A percentile compares a stretch with the other conserved stretches of the same genome.
Evolutionary conservation across 148 eudicot genomes (phyloP).

Genomic region (Chenopodium quinoa): DNA sequence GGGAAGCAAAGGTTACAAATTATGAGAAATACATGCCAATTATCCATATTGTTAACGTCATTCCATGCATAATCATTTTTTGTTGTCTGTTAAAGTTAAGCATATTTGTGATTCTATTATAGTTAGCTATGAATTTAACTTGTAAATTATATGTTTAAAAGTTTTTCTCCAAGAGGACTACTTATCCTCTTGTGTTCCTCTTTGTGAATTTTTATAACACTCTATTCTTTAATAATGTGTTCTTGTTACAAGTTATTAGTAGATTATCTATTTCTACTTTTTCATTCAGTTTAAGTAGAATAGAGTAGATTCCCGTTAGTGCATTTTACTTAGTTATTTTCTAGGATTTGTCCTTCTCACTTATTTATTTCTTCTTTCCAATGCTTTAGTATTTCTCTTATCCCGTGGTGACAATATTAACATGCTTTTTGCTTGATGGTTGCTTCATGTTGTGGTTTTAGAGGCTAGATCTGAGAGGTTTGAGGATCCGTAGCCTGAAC

Average conservation of each 20-base stretch:
- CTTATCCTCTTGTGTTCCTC: too few species aligned
- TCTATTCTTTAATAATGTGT: not conserved
- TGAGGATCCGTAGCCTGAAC: conserved; percentile 67
- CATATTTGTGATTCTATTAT: not conserved
- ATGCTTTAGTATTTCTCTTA: not conserved
- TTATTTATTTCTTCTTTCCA: not conserved
- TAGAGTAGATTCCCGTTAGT: not conserved
- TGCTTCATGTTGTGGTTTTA: conserved; percentile 34
- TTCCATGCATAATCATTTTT: too few species aligned
- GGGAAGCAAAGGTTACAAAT: too few species aligned
- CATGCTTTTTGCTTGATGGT: conserved; percentile 6
- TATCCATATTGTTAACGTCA: too few species aligned
- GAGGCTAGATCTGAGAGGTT: conserved; percentile 97
- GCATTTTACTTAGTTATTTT: not conserved
- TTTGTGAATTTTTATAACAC: too few species aligned
- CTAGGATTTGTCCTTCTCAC: not conserved
- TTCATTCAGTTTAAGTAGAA: not conserved
- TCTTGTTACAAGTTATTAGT: not conserved
- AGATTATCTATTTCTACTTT: not conserved
- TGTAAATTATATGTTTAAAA: too few species aligned
- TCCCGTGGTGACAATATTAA: not conserved
- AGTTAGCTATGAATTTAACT: not conserved
- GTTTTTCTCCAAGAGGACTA: too few species aligned
- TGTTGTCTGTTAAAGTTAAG: too few species aligned
- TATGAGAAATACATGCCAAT: too few species aligned